phyloP scores from a whole-genome alignment of 208 protist genomes.

The Novymonas esmeraldas region DNA sequence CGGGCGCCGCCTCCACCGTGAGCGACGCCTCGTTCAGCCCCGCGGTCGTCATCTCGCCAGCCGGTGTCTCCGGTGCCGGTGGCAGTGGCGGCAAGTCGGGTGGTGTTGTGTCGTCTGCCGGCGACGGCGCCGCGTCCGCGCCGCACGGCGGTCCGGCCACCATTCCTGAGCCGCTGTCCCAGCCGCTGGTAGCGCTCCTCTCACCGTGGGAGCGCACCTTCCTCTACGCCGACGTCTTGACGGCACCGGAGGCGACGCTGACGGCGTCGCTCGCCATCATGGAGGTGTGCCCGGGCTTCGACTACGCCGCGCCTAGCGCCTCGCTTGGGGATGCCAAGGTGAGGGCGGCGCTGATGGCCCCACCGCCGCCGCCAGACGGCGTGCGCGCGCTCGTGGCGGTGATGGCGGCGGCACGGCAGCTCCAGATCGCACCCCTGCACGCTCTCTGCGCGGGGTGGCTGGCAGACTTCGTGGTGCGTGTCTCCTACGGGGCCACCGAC shows the following conservation, averaged over 20 bases:
- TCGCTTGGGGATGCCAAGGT: constrained; percentile 35
- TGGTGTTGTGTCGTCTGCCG: too few relatives aligned
- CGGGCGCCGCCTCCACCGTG: constrained; percentile 1
- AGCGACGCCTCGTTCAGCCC: constrained; percentile 19
- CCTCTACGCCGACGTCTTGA: constrained; percentile 66
- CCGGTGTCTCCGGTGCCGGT: background rate
- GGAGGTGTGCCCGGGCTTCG: constrained; percentile 46
- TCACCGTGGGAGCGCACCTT: constrained; percentile 64
- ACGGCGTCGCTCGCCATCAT: constrained; percentile 26
- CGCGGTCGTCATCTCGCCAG: background rate
- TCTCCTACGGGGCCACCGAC: constrained; percentile 58
- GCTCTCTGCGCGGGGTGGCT: constrained; percentile 67
- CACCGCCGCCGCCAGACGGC: constrained; percentile 38
- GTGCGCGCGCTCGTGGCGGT: constrained; percentile 46
- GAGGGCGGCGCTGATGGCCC: constrained; percentile 29
- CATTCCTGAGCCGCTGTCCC: constrained; percentile 51
- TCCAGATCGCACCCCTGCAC: constrained; percentile 59
- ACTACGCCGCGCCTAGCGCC: constrained; percentile 45
- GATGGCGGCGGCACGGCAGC: constrained; percentile 40
- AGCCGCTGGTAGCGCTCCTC: constrained; percentile 55
- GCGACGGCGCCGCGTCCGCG: background rate
- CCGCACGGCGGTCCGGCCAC: constrained; percentile 24
- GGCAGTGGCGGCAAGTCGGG: background rate
- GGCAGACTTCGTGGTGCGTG: constrained; percentile 69
- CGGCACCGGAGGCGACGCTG: constrained; percentile 32